Base-by-base conservation (phyloP, 83 land plant species). In the Picea engelmannii region DNA sequence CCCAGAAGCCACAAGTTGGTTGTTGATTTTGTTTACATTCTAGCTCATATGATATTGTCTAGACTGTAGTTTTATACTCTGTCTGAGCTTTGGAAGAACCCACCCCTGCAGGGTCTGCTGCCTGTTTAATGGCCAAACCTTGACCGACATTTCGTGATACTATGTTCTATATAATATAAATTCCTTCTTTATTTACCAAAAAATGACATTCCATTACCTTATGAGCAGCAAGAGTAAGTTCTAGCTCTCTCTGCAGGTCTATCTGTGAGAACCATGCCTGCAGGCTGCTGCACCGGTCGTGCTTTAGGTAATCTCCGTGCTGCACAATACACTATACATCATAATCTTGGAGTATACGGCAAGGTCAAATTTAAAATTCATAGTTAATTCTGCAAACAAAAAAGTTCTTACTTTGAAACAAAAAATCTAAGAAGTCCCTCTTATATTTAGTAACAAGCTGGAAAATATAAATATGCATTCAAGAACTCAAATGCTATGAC, bases 231-330 rank as follows among this genome's bases (percentile, higher is more conserved):
- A 21, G 86, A 42, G 42, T 84, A 58, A 65, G 78, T 78, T 70
- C 58, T 81, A 7, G 84, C 5, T 42, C 80, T 64, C 62, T 87
- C 86, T 10, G 85, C 81, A 67, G 88, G 87, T 81, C 88, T 81
- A 23, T 91, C 90, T 65, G 81, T 70, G 16, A 91, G 85, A 67
- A 91, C 87, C 90, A 91, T 88, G 23, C 92, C 92, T 16, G 92
- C 69, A 35, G 90, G 88, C 67, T 86, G 86, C 63, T 82, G 92
- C 63, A 84, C 84, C 44, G 92, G 90, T 61, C 82, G 88, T 60
- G 87, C 88, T 42, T 88, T 83, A 40, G 92, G 92, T 69, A 91
- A 76, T 62, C 82, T 87, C 35, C 81, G 85, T 63, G 92, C 92
- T 91, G 87, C 64, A 62, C 10, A 79, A 17, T 52, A 23, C n/a